Evolutionary conservation across 352 stramenopile genomes (phyloP), one percentile per base, ranked within the genome.

Genomic region (Plasmopara muralis): DNA sequence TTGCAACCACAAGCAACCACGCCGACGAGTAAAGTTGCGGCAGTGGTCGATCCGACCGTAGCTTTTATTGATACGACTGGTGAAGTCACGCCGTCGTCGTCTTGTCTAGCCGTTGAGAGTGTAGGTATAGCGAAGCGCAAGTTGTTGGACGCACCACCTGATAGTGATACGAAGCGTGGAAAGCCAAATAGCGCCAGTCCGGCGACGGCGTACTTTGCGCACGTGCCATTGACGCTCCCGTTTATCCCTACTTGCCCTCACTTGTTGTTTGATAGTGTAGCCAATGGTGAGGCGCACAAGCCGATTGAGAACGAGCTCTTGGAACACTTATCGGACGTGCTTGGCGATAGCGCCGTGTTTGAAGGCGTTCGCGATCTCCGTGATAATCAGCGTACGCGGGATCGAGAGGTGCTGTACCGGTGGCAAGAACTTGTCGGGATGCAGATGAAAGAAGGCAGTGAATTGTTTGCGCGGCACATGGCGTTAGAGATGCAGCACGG

Each of bases 401-500:
- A 90, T 38, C 74, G 72, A 0, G 80, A 87, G 47, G 86, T 77
- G 65, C 45, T 90, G 14, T 83, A 86, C 33, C 80, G 80, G 14
- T 90, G 80, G 80, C 80, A 90, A 54, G 80, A 90, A 28, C 65
- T 90, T 25, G 68, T 90, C 15, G 64, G 64, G 7, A 87, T 84
- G 77, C 80, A 90, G 51, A 90, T 90, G 80, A 88, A 89, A 43
- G 80, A 90, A 62, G 77, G 80, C 29, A 78, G 66, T 33, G 79
- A 88, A 28, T 54, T 90, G 14, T 88, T 80, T 43, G 62, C 66
- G 5, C 75, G 74, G 12, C 79, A 90, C 20, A 57, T 71, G 10
- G 64, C 64, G 20, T 48, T 72, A 0, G 77, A 87, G 46, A 72
- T 72, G 58, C 59, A 77, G 48, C 62, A 65, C 16, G 67, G 67